A percentile compares a stretch with the other conserved stretches of the same genome.
Conservation (phyloP, 768 basidiomycete genomes). For the Termitomyces sp. region DNA sequence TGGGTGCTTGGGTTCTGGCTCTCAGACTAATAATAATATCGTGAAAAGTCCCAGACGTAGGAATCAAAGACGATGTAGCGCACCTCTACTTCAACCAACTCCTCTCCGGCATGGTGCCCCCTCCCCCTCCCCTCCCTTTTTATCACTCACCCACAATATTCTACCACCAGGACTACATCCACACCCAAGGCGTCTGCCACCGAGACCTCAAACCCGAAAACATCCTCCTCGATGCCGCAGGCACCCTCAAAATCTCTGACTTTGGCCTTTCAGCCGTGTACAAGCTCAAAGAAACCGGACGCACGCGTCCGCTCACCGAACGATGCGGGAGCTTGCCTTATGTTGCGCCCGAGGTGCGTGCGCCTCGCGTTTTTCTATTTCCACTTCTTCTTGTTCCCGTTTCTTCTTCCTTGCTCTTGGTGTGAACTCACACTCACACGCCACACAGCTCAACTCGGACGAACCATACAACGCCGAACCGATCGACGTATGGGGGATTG, state of each 20-base stretch:
- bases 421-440: not conserved
- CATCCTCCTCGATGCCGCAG: conserved; percentile 78
- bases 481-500: conserved; percentile 94
- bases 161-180: conserved; percentile 73
- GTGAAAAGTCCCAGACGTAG: conserved; percentile 81
- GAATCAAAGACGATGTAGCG: conserved; percentile 82
- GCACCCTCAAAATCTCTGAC: conserved; percentile 90
- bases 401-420: too few relatives aligned
- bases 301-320: conserved; percentile 64
- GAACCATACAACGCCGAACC: conserved; percentile 86
- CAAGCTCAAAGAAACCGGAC: conserved; percentile 77
- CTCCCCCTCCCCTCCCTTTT: not conserved
- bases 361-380: too few relatives aligned
- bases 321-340: conserved; percentile 16
- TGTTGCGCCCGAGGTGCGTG: conserved; percentile 13
- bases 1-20: conserved; percentile 34
- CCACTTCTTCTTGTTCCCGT: too few relatives aligned
- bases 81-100: conserved; percentile 91
- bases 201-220: conserved; percentile 98
- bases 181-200: conserved; percentile 89
- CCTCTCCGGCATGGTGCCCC: conserved; percentile 69
- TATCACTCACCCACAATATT: too few relatives aligned
- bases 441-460: conserved; percentile 57
- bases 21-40: not conserved
- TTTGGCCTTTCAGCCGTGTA: conserved; percentile 94